Conservation (phyloP, 208 protist genomes). For the Vickermania spadyakhi region DNA sequence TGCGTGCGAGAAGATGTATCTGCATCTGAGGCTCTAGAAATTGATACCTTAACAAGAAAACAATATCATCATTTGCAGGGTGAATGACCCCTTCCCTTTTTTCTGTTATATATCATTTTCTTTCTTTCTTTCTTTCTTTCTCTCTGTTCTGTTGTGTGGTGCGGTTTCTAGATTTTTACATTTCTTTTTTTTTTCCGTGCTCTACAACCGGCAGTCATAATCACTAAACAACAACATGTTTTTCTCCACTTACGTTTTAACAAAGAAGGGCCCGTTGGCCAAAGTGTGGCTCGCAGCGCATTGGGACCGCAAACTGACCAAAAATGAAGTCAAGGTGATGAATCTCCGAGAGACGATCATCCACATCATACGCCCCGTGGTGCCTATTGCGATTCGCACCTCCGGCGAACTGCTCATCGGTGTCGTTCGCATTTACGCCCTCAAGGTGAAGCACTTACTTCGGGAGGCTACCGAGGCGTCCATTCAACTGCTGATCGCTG, state of each 20-base stretch:
- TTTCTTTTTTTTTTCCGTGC: no score
- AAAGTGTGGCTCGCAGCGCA: constrained; percentile 97
- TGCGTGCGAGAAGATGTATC: no score
- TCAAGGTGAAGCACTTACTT: constrained; percentile 88
- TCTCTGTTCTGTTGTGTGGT: neutral
- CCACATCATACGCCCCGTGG: constrained; percentile 89
- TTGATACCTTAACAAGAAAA: no score
- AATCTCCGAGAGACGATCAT: constrained; percentile 89
- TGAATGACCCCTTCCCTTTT: no score
- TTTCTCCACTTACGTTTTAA: constrained; percentile 94
- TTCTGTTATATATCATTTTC: constrained; percentile 1
- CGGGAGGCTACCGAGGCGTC: constrained; percentile 84
- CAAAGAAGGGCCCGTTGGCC: constrained; percentile 93
- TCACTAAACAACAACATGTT: constrained; percentile 76
- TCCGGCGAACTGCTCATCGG: constrained; percentile 95
- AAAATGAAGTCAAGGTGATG: constrained; percentile 85
- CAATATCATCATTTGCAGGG: no score
- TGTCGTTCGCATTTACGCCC: constrained; percentile 94
- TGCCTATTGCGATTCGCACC: constrained; percentile 94
- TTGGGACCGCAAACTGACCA: constrained; percentile 93
- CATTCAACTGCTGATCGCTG: constrained; percentile 49
- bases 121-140: constrained; percentile 20
- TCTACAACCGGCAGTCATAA: no score
- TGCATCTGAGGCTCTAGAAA: no score
- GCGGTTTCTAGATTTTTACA: neutral